Conservation (phyloP, 257 asterid genomes). For the Salvia hispanica region DNA sequence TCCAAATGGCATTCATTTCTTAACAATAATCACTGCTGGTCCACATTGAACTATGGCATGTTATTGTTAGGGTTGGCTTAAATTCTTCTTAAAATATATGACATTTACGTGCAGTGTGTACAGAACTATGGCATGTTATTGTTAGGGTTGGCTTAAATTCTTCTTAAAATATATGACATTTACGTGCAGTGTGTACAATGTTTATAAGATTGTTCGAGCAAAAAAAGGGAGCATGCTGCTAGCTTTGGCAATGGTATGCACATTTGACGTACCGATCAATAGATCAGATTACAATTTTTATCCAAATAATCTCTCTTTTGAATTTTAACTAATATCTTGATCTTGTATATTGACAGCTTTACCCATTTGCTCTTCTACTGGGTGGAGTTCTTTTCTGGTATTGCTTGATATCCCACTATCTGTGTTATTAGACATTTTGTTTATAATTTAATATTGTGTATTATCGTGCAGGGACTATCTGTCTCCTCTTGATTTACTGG, state of each 20-base stretch:
- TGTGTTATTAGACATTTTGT: not conserved
- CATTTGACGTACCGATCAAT: slow-evolving; percentile 10
- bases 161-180: not conserved
- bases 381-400: slow-evolving; percentile 89
- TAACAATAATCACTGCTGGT: no score
- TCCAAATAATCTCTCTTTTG: not conserved
- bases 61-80: not conserved
- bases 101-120: no score
- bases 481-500: slow-evolving; percentile 75
- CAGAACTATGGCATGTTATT: no score
- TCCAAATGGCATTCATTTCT: not conserved
- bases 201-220: slow-evolving; percentile 78
- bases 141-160: not conserved
- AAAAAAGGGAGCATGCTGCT: slow-evolving; percentile 84
- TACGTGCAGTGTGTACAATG: slow-evolving; percentile 74
- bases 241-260: slow-evolving; percentile 92
- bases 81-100: not conserved
- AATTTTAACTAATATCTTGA: slow-evolving; percentile 25
- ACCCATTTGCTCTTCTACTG: slow-evolving; percentile 77
- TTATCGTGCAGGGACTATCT: slow-evolving; percentile 67
- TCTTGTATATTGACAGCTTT: slow-evolving; percentile 61
- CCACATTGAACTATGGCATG: no score
- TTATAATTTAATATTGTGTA: slow-evolving; percentile 29
- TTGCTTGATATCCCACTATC: slow-evolving; percentile 23
- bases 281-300: not conserved